phyloP scores from a whole-genome alignment of 345 rosid genomes.

The Populus simonii region DNA sequence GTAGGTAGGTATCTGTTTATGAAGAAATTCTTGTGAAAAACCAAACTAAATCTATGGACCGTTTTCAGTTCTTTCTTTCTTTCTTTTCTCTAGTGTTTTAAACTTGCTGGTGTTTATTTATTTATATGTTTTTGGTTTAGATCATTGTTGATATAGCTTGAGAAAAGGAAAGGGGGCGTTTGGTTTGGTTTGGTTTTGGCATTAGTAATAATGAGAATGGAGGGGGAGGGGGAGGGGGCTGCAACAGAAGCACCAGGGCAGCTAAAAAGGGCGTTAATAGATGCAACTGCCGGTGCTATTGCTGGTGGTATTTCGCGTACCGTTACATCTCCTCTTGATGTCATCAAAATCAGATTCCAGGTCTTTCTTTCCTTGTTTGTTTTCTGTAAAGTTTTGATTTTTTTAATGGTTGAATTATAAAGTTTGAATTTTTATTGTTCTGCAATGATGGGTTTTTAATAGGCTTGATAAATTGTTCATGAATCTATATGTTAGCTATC shows the following conservation, averaged over 20 bases:
- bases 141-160: conserved; percentile 1
- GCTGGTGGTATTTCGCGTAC: conserved; percentile 84
- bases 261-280: conserved; percentile 60
- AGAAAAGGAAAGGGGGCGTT: conserved; percentile 10
- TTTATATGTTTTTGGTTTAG: not conserved
- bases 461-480: not conserved
- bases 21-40: not conserved
- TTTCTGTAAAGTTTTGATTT: not conserved
- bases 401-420: not conserved
- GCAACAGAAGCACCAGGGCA: conserved; percentile 32
- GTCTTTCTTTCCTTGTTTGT: conserved; percentile 23
- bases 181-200: conserved; percentile 7
- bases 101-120: not conserved
- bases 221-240: conserved; percentile 52
- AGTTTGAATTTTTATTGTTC: not conserved
- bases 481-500: too few species aligned
- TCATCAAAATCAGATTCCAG: conserved; percentile 97
- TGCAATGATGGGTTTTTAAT: not conserved
- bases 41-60: not conserved
- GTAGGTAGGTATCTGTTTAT: not conserved
- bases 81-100: not conserved
- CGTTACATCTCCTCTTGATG: conserved; percentile 96
- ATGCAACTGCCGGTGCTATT: conserved; percentile 71
- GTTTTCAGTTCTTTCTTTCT: not conserved
- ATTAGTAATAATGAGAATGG: not conserved